Evolutionary conservation across 1,284 basidiomycete species (phyloP).

Genomic region (Marasmius fiardii): DNA sequence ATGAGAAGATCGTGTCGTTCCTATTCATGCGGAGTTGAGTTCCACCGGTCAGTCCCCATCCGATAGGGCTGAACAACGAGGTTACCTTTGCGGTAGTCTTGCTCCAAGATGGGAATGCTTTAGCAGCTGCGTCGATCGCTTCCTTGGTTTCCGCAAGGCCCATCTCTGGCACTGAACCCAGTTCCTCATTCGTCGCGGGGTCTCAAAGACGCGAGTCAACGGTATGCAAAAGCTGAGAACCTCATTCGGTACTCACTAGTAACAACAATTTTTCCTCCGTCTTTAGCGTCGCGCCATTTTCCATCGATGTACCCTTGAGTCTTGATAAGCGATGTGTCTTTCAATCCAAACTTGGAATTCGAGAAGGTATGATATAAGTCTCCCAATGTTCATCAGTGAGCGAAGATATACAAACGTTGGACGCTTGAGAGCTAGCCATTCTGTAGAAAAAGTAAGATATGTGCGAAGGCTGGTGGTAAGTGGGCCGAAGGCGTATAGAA

Average conservation of each 20-base stretch:
- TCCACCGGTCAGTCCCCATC: not conserved
- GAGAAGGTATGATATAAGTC: not conserved
- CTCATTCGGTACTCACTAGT: slow-evolving; percentile 52
- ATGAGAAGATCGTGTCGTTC: slow-evolving; percentile 77
- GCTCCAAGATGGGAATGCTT: slow-evolving; percentile 80
- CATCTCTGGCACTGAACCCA: slow-evolving; percentile 87
- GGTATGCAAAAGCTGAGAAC: slow-evolving; percentile 1
- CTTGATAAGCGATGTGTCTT: slow-evolving; percentile 73
- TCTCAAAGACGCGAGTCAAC: slow-evolving; percentile 41
- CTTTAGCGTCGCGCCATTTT: slow-evolving; percentile 77
- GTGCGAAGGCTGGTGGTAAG: not conserved
- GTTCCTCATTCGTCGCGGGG: slow-evolving; percentile 76
- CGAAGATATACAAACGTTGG: slow-evolving; percentile 17
- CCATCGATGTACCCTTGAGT: slow-evolving; percentile 79
- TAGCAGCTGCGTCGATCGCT: slow-evolving; percentile 75
- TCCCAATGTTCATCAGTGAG: not conserved
- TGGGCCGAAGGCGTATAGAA: not conserved
- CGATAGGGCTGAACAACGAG: slow-evolving; percentile 3
- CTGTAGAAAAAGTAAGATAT: slow-evolving; percentile 17
- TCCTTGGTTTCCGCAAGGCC: slow-evolving; percentile 75
- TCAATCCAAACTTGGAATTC: slow-evolving; percentile 59
- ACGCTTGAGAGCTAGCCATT: slow-evolving; percentile 44
- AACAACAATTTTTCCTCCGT: slow-evolving; percentile 69
- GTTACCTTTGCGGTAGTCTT: slow-evolving; percentile 76
- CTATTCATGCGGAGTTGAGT: slow-evolving; percentile 29